Evolutionary conservation across 2,329 filamentous ascomycete species (phyloP).

Genomic region (Arthrobotrys conoides): DNA sequence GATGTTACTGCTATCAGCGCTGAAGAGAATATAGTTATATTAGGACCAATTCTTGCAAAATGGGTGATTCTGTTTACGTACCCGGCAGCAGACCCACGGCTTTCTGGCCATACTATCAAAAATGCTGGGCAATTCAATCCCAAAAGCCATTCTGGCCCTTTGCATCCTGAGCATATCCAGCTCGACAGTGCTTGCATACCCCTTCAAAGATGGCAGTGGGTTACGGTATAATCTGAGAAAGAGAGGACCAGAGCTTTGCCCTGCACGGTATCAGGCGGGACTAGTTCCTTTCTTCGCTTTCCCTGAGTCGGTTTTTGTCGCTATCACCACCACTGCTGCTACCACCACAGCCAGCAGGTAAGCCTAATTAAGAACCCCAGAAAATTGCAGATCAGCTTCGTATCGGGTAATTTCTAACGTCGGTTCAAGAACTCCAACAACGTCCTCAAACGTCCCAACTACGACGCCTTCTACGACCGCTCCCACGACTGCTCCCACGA

Average conservation of each 20-base stretch:
- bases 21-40: conserved; percentile 9
- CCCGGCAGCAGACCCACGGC: neutral
- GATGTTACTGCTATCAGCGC: neutral
- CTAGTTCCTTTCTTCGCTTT: conserved; percentile 28
- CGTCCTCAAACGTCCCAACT: neutral
- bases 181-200: conserved; percentile 22
- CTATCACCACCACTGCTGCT: neutral
- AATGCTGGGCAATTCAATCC: conserved; percentile 13
- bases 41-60: conserved; percentile 3
- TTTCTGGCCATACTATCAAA: conserved; percentile 6
- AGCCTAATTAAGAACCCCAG: neutral
- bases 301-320: conserved; percentile 29
- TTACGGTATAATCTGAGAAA: conserved; percentile 16
- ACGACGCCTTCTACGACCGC: neutral
- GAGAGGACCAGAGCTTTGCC: conserved; percentile 28
- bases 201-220: conserved; percentile 20
- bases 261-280: conserved; percentile 11
- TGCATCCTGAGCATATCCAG: conserved; percentile 5
- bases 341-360: conserved; percentile 6
- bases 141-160: conserved; percentile 19
- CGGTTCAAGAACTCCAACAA: conserved; percentile 5
- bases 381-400: neutral
- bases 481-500: neutral
- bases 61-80: neutral
- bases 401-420: neutral